phyloP scores from a whole-genome alignment of 108 stramenopile genomes.

The Schizochytrium sp. region DNA sequence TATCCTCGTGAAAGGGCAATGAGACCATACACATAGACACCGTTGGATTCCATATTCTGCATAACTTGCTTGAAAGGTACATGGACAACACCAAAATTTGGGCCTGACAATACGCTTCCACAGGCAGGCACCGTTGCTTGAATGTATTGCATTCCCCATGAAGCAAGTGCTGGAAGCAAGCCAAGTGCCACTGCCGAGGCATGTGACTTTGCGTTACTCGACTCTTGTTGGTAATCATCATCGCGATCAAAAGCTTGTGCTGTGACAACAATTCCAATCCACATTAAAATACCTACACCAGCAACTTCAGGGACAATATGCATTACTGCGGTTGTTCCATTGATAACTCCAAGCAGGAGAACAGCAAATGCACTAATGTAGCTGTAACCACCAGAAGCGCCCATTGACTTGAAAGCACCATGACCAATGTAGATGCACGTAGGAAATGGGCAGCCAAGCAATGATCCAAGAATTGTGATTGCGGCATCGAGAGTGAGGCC shows the following conservation, averaged over 20 bases:
- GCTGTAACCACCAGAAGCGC: constrained; percentile 65
- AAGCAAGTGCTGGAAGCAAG: constrained; percentile 5
- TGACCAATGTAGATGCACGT: constrained; percentile 70
- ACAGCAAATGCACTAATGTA: constrained; percentile 28
- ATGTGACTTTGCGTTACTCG: not conserved
- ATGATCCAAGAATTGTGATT: constrained; percentile 67
- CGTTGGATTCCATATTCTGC: constrained; percentile 1
- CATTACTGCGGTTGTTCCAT: constrained; percentile 64
- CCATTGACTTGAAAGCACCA: constrained; percentile 68
- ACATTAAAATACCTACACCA: constrained; percentile 46
- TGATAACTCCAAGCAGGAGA: constrained; percentile 61
- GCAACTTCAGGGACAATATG: constrained; percentile 53
- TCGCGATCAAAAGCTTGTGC: constrained; percentile 43
- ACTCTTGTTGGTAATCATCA: not conserved
- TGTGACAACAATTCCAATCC: constrained; percentile 58
- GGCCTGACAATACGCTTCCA: not conserved
- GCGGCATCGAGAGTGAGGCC: constrained; percentile 62
- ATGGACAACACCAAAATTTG: not conserved
- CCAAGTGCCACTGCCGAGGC: constrained; percentile 44
- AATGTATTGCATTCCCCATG: constrained; percentile 54
- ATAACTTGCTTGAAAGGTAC: constrained; percentile 48
- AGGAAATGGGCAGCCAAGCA: constrained; percentile 67
- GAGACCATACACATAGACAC: constrained; percentile 48
- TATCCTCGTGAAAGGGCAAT: constrained; percentile 21
- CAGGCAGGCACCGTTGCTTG: not conserved